Evolutionary conservation across 2,329 filamentous ascomycete genomes (phyloP).

Genomic region (Arthrinium puccinioides): DNA sequence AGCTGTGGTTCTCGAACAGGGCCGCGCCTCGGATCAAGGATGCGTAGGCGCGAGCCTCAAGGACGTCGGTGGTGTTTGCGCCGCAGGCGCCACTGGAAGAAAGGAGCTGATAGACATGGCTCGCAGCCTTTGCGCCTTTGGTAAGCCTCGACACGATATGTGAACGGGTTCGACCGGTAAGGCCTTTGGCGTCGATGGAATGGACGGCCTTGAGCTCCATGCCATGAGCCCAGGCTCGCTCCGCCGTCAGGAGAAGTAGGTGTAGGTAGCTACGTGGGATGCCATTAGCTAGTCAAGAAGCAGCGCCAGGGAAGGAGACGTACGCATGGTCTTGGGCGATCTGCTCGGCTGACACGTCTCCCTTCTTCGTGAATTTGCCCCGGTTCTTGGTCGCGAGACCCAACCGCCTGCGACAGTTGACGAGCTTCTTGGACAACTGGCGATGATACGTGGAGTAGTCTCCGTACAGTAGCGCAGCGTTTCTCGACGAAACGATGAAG

Average conservation of each 20-base stretch:
- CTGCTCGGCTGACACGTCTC: constrained; percentile 64
- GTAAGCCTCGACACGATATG: constrained; percentile 84
- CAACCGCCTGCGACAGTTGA: constrained; percentile 77
- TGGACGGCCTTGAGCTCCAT: constrained; percentile 89
- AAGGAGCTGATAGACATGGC: constrained; percentile 59
- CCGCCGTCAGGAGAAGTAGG: constrained; percentile 76
- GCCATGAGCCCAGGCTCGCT: constrained; percentile 90
- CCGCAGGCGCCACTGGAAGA: constrained; percentile 54
- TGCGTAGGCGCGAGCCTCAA: constrained; percentile 83
- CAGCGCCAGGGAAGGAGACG: constrained; percentile 15
- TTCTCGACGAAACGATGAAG: constrained; percentile 70
- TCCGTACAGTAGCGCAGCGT: constrained; percentile 78
- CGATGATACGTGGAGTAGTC: constrained; percentile 82
- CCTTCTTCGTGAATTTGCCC: constrained; percentile 73
- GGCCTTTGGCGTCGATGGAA: constrained; percentile 69
- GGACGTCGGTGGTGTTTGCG: constrained; percentile 62
- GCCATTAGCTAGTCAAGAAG: constrained; percentile 6
- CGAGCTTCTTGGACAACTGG: constrained; percentile 72
- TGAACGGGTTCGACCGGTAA: constrained; percentile 70
- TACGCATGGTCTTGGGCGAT: constrained; percentile 72
- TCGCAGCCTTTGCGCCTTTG: constrained; percentile 68
- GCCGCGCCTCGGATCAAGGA: constrained; percentile 69
- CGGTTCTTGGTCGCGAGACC: constrained; percentile 77
- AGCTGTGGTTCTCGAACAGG: constrained; percentile 81
- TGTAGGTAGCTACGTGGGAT: constrained; percentile 61